These are phyloP conservation scores for Alternaria sp. DNA, from an alignment of 2,329 filamentous ascomycete species.

Conservation along the genomic window DNA sequence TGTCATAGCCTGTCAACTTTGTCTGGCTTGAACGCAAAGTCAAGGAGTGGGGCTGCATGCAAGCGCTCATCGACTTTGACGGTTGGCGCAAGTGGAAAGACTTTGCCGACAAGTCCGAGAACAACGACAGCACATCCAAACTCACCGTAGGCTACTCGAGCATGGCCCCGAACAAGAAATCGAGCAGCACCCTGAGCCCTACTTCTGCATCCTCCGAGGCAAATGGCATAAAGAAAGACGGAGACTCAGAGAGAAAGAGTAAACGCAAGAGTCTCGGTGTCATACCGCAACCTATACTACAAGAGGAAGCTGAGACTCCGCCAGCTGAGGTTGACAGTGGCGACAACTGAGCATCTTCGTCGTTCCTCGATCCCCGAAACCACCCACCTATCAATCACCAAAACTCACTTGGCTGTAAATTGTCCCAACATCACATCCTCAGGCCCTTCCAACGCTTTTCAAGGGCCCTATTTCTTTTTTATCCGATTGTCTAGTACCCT, in stretches of 20 bases:
- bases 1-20: slow-evolving; percentile 84
- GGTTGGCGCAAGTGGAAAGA: slow-evolving; percentile 98
- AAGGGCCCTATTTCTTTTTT: slow-evolving; percentile 13
- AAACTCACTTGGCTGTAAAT: slow-evolving; percentile 28
- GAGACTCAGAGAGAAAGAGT: slow-evolving; percentile 40
- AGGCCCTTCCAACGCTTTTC: slow-evolving; percentile 3
- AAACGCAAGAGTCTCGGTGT: slow-evolving; percentile 43
- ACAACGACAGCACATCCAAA: slow-evolving; percentile 43
- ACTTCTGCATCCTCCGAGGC: slow-evolving; percentile 23
- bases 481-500: slow-evolving; percentile 8
- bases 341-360: slow-evolving; percentile 4
- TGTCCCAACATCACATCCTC: slow-evolving; percentile 13
- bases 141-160: slow-evolving; percentile 41
- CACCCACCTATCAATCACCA: slow-evolving; percentile 1
- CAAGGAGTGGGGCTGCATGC: slow-evolving; percentile 99
- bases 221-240: slow-evolving; percentile 33
- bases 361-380: neutral
- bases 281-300: slow-evolving; percentile 29
- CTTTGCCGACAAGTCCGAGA: slow-evolving; percentile 57
- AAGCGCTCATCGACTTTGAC: slow-evolving; percentile 97
- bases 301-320: slow-evolving; percentile 35
- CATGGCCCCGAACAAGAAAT: slow-evolving; percentile 36
- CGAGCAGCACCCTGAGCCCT: slow-evolving; percentile 19
- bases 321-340: slow-evolving; percentile 28
- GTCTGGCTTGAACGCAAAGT: slow-evolving; percentile 97